Evolutionary conservation across 345 rosid genomes (phyloP), one percentile per base, ranked within the genome.

Genomic region (Sisymbrium altissimum): DNA sequence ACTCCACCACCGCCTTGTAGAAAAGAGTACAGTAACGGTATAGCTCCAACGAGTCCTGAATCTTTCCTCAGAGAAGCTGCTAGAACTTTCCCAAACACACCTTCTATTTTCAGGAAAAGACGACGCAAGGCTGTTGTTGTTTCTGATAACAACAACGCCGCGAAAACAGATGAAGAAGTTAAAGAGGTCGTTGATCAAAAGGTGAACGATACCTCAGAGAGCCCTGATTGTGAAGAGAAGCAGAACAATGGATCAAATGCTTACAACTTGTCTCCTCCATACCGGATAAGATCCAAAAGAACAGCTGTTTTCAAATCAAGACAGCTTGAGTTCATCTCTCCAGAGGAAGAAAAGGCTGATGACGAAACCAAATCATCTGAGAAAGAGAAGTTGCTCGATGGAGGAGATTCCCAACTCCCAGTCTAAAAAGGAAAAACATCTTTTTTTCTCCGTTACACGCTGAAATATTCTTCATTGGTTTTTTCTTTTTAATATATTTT

Each of bases 101-200:
- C 99, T 68, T 92, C 99, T 25, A 96, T 96, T 40, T 83, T 86
- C 66, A 84, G 97, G 73, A 96, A 89, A 81, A 84, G 99, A 80
- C 84, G 82, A 8, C 65, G 58, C 78, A 62, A 21, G 61, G 81
- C 79, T 35, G 73, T 64, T 52, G 76, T 66, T 61, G 80, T 68
- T 64, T n/a, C 30, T 15, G 79, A 71, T 62, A 72, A 80, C 44
- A 68, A 66, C 63, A 74, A 74, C 64, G 60, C 44, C 33, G 64
- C 50, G 21, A 82, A 81, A 74, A 36, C 18, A 39, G 81, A 76
- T 56, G 80, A 48, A 61, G 68, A 43, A 62, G 64, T 32, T 33
- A 74, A 75, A 41, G 80, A 80, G 35, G 76, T 78, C 56, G 74
- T 79, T 60, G 78, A 66, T 65, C 80, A 76, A 59, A 81, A 68